phyloP scores from a whole-genome alignment of 345 rosid species.

The Arabis alpina region DNA sequence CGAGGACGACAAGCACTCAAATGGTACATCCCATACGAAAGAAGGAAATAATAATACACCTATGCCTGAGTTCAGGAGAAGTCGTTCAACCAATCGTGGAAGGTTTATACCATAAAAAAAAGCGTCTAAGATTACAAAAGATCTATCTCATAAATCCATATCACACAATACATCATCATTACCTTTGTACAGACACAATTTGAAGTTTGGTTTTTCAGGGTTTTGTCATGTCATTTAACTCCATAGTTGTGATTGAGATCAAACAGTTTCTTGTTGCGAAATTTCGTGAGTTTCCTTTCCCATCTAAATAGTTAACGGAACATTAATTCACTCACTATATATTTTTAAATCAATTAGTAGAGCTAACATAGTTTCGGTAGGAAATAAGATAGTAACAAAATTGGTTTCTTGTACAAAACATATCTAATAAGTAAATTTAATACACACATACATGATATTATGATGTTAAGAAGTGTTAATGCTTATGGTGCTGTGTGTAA shows the following conservation, averaged over 20 bases:
- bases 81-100: constrained; percentile 73
- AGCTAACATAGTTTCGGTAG: background rate
- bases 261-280: constrained; percentile 7
- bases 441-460: constrained; percentile 4
- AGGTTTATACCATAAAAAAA: constrained; percentile 58
- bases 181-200: constrained; percentile 30
- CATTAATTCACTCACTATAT: background rate
- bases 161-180: background rate
- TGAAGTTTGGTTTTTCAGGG: constrained; percentile 18
- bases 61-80: constrained; percentile 66
- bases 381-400: background rate
- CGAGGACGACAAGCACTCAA: constrained; percentile 53
- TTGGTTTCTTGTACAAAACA: constrained; percentile 30
- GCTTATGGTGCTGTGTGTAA: constrained; percentile 78
- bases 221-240: constrained; percentile 30
- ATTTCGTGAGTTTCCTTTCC: background rate
- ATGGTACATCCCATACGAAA: constrained; percentile 39
- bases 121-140: constrained; percentile 9
- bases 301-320: background rate
- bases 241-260: constrained; percentile 28
- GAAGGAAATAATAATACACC: constrained; percentile 53
- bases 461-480: constrained; percentile 40
- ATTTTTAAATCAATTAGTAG: background rate
- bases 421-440: constrained; percentile 17
- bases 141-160: constrained; percentile 11